A percentile compares a stretch with the other conserved stretches of the same genome.
Conservation (phyloP, 306 rosid species). For the Luffa acutangula region DNA sequence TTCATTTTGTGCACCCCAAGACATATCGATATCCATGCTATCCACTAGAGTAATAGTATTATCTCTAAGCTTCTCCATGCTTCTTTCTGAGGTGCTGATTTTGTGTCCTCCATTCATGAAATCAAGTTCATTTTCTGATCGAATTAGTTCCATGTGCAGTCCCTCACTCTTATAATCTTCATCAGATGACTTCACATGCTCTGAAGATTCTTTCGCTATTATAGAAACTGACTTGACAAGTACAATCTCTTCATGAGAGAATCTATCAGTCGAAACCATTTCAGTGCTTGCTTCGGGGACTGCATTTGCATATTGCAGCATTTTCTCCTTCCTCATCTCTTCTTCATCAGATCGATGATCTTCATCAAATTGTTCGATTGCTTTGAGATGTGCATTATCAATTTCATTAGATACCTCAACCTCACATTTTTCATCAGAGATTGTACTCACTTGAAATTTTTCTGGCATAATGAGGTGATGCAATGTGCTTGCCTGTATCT, state of each 20-base stretch:
- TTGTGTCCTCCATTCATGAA: slow-evolving; percentile 15
- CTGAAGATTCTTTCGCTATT: slow-evolving; percentile 19
- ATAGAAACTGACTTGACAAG: slow-evolving; percentile 17
- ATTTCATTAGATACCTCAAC: slow-evolving; percentile 7
- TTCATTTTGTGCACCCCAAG: slow-evolving; percentile 16
- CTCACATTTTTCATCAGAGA: slow-evolving; percentile 22
- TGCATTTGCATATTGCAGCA: neutral
- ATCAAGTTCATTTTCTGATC: slow-evolving; percentile 16
- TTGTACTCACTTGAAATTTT: slow-evolving; percentile 18
- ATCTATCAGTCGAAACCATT: slow-evolving; percentile 12
- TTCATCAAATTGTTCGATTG: slow-evolving; percentile 18
- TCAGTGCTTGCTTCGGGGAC: slow-evolving; percentile 12
- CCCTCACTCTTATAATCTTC: slow-evolving; percentile 24
- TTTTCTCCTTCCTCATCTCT: slow-evolving; percentile 12
- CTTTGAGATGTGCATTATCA: slow-evolving; percentile 19
- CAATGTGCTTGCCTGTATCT: slow-evolving; percentile 23
- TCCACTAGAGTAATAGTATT: slow-evolving; percentile 20
- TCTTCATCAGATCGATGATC: slow-evolving; percentile 24
- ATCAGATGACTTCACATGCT: slow-evolving; percentile 7
- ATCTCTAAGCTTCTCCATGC: slow-evolving; percentile 31
- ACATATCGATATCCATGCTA: slow-evolving; percentile 16
- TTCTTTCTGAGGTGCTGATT: slow-evolving; percentile 16
- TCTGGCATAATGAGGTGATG: slow-evolving; percentile 19
- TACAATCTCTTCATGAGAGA: slow-evolving; percentile 23
- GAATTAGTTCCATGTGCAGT: slow-evolving; percentile 18